Evolutionary conservation across 768 basidiomycete species (phyloP).

Genomic region (Galerina sulciceps): DNA sequence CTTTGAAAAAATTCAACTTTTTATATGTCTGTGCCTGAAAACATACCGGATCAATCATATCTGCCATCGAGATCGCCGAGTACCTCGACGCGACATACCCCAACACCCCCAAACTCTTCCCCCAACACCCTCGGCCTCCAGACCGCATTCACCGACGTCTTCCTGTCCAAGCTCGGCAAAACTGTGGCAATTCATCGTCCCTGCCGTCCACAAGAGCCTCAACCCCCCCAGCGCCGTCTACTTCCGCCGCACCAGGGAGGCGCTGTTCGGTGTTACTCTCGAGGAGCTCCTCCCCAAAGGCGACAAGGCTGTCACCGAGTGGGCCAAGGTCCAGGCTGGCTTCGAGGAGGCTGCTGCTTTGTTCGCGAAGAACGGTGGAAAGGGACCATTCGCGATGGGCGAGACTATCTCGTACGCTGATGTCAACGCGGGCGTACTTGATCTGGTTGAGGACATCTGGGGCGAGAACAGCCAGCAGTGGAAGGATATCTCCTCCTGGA

Average conservation of each 20-base stretch:
- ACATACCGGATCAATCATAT: no score
- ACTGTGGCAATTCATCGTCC: constrained; percentile 3
- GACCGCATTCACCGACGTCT: constrained; percentile 7
- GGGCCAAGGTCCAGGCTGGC: constrained; percentile 19
- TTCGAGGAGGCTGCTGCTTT: constrained; percentile 20
- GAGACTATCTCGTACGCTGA: constrained; percentile 2
- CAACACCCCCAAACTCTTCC: constrained; percentile 40
- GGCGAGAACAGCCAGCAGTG: constrained; percentile 38
- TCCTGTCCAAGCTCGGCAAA: neutral
- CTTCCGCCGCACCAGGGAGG: constrained; percentile 12
- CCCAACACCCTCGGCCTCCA: constrained; percentile 24
- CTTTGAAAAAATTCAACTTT: no score
- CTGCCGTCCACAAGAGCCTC: neutral
- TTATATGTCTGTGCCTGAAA: no score
- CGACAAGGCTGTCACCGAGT: constrained; percentile 14
- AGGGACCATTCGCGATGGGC: constrained; percentile 33
- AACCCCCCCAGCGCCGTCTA: constrained; percentile 5
- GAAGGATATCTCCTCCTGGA: constrained; percentile 27
- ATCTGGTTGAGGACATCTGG: constrained; percentile 29
- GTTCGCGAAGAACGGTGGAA: constrained; percentile 19
- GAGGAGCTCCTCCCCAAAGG: constrained; percentile 18
- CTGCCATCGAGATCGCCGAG: constrained; percentile 47
- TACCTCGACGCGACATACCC: constrained; percentile 58
- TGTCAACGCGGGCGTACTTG: constrained; percentile 11
- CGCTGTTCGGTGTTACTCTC: constrained; percentile 14